Base-by-base conservation (phyloP, 2,329 filamentous ascomycete species). In the Cladophialophora yegresii region DNA sequence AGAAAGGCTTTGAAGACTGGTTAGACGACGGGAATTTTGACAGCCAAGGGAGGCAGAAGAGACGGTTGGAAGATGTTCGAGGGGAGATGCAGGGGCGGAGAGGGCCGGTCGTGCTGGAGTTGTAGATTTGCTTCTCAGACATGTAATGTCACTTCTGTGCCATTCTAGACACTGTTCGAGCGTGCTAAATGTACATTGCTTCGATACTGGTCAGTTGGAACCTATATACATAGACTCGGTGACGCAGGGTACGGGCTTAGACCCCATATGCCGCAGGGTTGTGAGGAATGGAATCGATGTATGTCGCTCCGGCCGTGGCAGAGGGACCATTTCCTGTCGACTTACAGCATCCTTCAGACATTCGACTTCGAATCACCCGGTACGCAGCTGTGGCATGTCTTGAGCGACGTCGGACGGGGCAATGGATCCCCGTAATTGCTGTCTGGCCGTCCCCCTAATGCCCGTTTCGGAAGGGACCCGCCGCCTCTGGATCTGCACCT, bases 1-100 rank as follows among this genome's bases (percentile, higher is more conserved):
- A 79, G 67, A 65, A 69, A 0, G 82, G 72, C 0, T 75, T 88
- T 54, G 80, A 85, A 69, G 67, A 56, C 20, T 89, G 87, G 87
- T 67, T 89, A 54, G 75, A 75, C 20, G 73, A 77, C 12, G 74
- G 70, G 0, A 88, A 88, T 71, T 88, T 88, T 70, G 82, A 87
- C 69, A 73, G 73, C 6, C 70, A 81, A 2, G 85, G 84, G 0
- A 77, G 70, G 58, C 87, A 89, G 74, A 79, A 72, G 61, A 80
- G 70, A 68, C 79, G 71, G 28, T 64, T 88, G 64, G 75, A 76
- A 54, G 72, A 75, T 1, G 66, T 79, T 40, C 73, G 76, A 65
- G 58, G 54, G 33, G 32, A 49, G 28, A 12, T 63, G 49, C 16
- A 33, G 16, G 40, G 45, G 0, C 56, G 65, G 54, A 54, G 49